Evolutionary conservation across 306 rosid genomes (phyloP).

Genomic region (Vigna unguiculata): DNA sequence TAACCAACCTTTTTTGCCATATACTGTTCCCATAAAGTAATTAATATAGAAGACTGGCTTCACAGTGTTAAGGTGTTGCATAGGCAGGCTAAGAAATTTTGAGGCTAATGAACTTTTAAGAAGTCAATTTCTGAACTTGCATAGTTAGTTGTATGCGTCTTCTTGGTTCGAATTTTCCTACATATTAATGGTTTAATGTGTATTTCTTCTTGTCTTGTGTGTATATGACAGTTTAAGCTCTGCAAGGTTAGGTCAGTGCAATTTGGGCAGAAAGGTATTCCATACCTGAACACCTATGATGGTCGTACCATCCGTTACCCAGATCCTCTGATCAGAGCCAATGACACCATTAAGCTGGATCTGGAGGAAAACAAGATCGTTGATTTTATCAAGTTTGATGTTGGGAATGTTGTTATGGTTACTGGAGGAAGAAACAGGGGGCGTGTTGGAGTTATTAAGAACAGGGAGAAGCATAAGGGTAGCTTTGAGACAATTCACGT

Average conservation of each 20-base stretch:
- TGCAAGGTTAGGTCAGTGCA: slow-evolving; percentile 84
- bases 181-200: no score
- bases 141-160: no score
- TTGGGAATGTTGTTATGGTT: slow-evolving; percentile 84
- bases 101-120: neutral
- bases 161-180: no score
- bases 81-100: neutral
- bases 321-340: slow-evolving; percentile 79
- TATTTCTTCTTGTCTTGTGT: neutral
- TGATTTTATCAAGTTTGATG: slow-evolving; percentile 79
- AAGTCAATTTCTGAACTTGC: neutral
- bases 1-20: no score
- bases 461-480: slow-evolving; percentile 86
- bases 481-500: slow-evolving; percentile 78
- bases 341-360: slow-evolving; percentile 85
- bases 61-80: neutral
- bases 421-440: slow-evolving; percentile 84
- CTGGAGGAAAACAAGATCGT: slow-evolving; percentile 69
- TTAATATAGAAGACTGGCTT: no score
- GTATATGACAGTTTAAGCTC: slow-evolving; percentile 68
- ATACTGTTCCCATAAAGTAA: neutral
- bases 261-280: slow-evolving; percentile 84
- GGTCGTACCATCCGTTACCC: slow-evolving; percentile 94
- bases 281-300: slow-evolving; percentile 81
- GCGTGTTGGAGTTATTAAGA: slow-evolving; percentile 83